Conservation (phyloP, 2,329 filamentous ascomycete genomes). For the Aspergillus sp. region DNA sequence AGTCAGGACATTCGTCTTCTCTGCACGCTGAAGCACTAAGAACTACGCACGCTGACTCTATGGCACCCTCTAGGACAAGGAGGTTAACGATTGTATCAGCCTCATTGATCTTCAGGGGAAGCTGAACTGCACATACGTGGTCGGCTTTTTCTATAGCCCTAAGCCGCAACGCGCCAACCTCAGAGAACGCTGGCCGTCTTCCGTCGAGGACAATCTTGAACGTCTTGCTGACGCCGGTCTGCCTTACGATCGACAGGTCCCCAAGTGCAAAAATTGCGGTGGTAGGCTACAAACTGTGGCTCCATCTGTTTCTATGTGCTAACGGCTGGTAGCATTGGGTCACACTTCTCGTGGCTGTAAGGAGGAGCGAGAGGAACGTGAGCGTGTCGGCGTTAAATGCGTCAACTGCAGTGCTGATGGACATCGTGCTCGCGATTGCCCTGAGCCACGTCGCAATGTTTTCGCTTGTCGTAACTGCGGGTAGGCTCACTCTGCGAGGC, state of each 20-base stretch:
- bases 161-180: slow-evolving; percentile 52
- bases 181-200: slow-evolving; percentile 52
- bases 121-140: slow-evolving; percentile 52
- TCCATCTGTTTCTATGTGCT: neutral
- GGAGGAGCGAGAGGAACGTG: slow-evolving; percentile 45
- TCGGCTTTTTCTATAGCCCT: slow-evolving; percentile 51
- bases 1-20: slow-evolving; percentile 1
- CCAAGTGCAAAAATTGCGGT: slow-evolving; percentile 55
- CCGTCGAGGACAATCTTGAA: slow-evolving; percentile 53
- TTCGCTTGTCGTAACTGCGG: slow-evolving; percentile 58
- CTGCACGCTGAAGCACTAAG: slow-evolving; percentile 10
- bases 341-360: slow-evolving; percentile 52
- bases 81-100: slow-evolving; percentile 47
- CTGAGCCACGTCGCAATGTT: slow-evolving; percentile 39
- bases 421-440: slow-evolving; percentile 54
- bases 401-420: slow-evolving; percentile 51
- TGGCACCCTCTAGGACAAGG: slow-evolving; percentile 38
- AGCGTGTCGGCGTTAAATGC: slow-evolving; percentile 52
- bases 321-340: slow-evolving; percentile 45
- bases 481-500: slow-evolving; percentile 26
- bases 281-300: slow-evolving; percentile 32
- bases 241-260: slow-evolving; percentile 52
- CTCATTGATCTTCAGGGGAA: slow-evolving; percentile 58
- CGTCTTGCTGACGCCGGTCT: slow-evolving; percentile 56
- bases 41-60: neutral